phyloP scores from a whole-genome alignment of 345 rosid genomes.

The Brassica incana region DNA sequence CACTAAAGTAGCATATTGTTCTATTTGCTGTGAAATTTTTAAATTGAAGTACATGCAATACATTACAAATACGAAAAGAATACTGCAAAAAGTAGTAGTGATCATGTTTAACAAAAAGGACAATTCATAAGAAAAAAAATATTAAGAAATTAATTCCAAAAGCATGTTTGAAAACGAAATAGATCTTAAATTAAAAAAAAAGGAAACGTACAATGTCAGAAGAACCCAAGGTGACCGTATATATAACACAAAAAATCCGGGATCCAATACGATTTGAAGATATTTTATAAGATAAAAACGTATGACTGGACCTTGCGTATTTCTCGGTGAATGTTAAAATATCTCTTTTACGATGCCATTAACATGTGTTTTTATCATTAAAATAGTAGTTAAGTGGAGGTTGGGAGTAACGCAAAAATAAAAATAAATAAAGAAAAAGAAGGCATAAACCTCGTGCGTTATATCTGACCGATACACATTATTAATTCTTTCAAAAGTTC shows the following conservation, averaged over 20 bases:
- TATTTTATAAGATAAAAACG: neutral
- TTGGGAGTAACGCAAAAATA: neutral
- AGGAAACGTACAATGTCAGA: neutral
- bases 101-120: neutral
- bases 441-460: constrained; percentile 41
- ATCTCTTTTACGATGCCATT: neutral
- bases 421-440: neutral
- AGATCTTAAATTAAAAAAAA: neutral
- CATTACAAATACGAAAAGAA: neutral
- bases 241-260: neutral
- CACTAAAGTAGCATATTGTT: neutral
- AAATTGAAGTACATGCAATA: neutral
- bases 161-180: neutral
- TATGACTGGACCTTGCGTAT: constrained; percentile 9
- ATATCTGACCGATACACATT: neutral
- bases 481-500: constrained; percentile 7
- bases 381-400: neutral
- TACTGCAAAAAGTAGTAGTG: neutral
- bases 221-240: neutral
- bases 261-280: constrained; percentile 18
- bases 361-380: neutral
- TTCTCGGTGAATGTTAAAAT: constrained; percentile 1
- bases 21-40: neutral
- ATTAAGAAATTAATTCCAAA: neutral
- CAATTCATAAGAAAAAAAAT: neutral